phyloP scores from a whole-genome alignment of 2,329 filamentous ascomycete species.

The Exophiala oligosperma region DNA sequence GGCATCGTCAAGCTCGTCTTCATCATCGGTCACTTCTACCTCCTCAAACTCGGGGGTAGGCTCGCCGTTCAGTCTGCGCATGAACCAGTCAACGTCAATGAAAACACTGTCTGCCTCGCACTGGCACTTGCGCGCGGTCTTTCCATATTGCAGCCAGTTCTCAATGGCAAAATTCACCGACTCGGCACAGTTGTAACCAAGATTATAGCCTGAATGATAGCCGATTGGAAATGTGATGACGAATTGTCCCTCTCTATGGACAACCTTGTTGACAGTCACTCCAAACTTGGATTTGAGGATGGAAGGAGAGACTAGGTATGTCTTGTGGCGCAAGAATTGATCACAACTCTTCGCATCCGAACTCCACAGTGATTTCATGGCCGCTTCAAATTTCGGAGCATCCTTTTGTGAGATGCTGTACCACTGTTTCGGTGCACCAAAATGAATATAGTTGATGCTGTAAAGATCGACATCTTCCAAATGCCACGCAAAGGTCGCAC shows the following conservation, averaged over 20 bases:
- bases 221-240: conserved; percentile 98
- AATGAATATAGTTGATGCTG: conserved; percentile 99
- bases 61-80: conserved; percentile 89
- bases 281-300: conserved; percentile 84
- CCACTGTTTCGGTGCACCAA: conserved; percentile 98
- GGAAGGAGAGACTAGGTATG: conserved; percentile 90
- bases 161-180: conserved; percentile 98
- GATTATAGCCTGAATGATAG: conserved; percentile 96
- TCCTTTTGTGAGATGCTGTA: conserved; percentile 98
- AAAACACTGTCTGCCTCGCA: conserved; percentile 97
- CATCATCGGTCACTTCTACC: conserved; percentile 60
- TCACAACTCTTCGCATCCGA: conserved; percentile 92
- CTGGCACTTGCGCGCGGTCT: conserved; percentile 94
- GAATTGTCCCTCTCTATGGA: conserved; percentile 95
- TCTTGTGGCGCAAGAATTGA: conserved; percentile 96
- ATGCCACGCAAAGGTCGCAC: conserved; percentile 98
- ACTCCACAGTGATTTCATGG: conserved; percentile 83
- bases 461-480: conserved; percentile 97
- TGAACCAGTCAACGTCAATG: conserved; percentile 95
- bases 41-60: conserved; percentile 55
- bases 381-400: conserved; percentile 85
- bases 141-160: conserved; percentile 91
- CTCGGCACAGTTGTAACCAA: conserved; percentile 98
- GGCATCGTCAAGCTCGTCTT: conserved; percentile 61
- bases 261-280: conserved; percentile 93